phyloP scores from a whole-genome alignment of 176 grass and related monocot genomes.

The Saccharum officinarum region DNA sequence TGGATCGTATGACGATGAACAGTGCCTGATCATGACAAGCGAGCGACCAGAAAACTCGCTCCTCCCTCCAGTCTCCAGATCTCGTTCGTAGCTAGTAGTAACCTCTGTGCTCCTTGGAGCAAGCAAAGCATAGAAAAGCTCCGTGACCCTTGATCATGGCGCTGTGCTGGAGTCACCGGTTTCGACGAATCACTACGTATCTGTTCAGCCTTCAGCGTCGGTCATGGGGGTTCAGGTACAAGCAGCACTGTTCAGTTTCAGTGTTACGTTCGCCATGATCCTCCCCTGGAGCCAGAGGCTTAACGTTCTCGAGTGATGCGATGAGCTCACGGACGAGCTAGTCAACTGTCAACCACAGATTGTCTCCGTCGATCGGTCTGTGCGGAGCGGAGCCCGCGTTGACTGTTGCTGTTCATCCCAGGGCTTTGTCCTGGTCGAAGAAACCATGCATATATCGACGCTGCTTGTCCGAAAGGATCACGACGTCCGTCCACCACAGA shows the following conservation, averaged over 20 bases:
- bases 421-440: slow-evolving; percentile 33
- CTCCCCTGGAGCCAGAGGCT: not conserved
- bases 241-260: too few relatives aligned
- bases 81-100: not conserved
- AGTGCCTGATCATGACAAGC: slow-evolving; percentile 27
- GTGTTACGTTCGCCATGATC: too few relatives aligned
- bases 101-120: not conserved
- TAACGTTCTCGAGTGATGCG: not conserved
- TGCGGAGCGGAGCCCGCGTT: not conserved
- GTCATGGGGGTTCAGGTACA: not conserved
- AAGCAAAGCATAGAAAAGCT: not conserved
- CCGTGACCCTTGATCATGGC: not conserved
- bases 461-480: not conserved
- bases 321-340: not conserved
- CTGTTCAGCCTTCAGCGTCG: not conserved
- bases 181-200: not conserved
- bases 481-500: not conserved
- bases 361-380: not conserved
- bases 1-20: slow-evolving; percentile 2
- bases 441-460: not conserved
- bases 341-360: not conserved
- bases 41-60: slow-evolving; percentile 13
- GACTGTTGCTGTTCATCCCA: slow-evolving; percentile 18
- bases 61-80: not conserved
- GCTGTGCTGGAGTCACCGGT: not conserved